A percentile compares a stretch with the other conserved stretches of the same genome.
Conservation (phyloP, 1,139 yeast species). For the Eremothecium coryli region DNA sequence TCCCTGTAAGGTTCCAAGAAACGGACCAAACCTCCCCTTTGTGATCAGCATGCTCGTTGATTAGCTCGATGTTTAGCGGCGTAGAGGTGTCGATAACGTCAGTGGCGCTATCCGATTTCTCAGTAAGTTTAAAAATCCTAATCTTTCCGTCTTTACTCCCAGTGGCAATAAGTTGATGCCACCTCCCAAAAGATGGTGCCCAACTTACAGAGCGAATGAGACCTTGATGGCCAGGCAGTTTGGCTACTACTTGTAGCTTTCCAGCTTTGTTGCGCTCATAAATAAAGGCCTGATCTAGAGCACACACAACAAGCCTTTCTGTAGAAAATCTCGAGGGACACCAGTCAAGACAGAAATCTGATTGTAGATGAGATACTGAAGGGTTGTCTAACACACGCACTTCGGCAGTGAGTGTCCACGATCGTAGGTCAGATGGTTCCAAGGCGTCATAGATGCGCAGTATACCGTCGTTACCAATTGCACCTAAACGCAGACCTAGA, state of each 20-base stretch:
- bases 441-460: conserved; percentile 79
- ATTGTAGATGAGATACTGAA: conserved; percentile 76
- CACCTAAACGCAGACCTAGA: conserved; percentile 71
- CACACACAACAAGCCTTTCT: conserved; percentile 78
- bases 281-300: conserved; percentile 77
- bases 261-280: conserved; percentile 46
- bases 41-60: conserved; percentile 63
- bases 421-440: conserved; percentile 76
- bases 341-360: conserved; percentile 85
- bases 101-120: conserved; percentile 30
- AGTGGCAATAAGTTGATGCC: conserved; percentile 81
- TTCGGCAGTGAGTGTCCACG: conserved; percentile 75
- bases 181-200: conserved; percentile 96
- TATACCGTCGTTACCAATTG: conserved; percentile 86
- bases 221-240: conserved; percentile 71
- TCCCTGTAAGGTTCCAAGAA: conserved; percentile 89
- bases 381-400: conserved; percentile 54
- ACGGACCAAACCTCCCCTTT: conserved; percentile 93
- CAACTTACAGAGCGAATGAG: conserved; percentile 83
- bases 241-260: conserved; percentile 38
- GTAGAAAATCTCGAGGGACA: conserved; percentile 79
- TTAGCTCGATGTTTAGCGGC: conserved; percentile 34
- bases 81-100: conserved; percentile 7
- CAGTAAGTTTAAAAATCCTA: conserved; percentile 66
- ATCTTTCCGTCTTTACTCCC: conserved; percentile 94